Evolutionary conservation across 495 filamentous ascomycete genomes (phyloP), one percentile per base, ranked within the genome.

Genomic region (Terfezia claveryi): DNA sequence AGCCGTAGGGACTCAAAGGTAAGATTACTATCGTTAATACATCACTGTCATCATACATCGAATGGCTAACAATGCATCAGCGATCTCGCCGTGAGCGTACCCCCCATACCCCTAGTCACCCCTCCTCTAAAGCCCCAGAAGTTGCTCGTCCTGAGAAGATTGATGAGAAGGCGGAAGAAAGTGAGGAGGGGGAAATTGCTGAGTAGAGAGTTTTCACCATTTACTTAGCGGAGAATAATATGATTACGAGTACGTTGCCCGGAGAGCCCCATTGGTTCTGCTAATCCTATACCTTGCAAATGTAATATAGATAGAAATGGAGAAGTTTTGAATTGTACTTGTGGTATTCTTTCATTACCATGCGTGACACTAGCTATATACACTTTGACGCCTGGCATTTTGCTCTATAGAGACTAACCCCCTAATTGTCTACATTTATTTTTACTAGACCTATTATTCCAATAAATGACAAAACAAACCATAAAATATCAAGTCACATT

Each of bases 101-200:
- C 54, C 63, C 67, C 36, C 54, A 61, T 61, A 71, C 70, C 56
- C 72, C 68, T 38, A 71, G 75, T 8, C 63, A 56, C 17, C 58
- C 56, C 16, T 54, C 56, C 10, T 23, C 57, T 12, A 62, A 66
- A 54, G 55, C 63, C 16, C 60, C 60, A 10, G 68, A 54, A 14
- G 57, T 72, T 51, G n/a, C 50, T 44, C 38, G 50, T 20, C 49
- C 59, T 10, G 63, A 62, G 49, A 65, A 62, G 46, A 59, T 65
- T 38, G 63, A 63, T 49, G 53, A 62, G 20, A 65, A 61, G 38
- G 63, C 37, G 9, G 63, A 66, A 55, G 91, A 92, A 37, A 96
- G 91, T 61, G 91, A 98, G 69, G 91, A 98, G 68, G 91, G 91
- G 27, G 91, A 98, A 71, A 94, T 98, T 60, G 91, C 94, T 65